Base-by-base conservation (phyloP, 306 rosid genomes). In the Vigna hirtella region DNA sequence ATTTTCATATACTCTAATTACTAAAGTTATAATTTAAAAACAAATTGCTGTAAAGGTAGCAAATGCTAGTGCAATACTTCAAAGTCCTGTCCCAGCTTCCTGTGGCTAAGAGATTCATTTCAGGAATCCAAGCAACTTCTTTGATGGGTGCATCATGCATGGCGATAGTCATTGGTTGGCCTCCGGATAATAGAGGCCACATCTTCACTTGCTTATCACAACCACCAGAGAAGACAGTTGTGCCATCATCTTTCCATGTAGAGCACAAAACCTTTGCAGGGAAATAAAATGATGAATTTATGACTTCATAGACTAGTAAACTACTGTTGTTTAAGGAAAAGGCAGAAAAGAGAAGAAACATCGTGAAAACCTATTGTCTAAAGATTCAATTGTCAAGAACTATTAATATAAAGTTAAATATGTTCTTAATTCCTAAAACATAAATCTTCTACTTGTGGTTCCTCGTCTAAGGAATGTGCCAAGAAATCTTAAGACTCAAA, bases 201-300 rank as follows among this genome's bases (percentile, higher is more conserved):
- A 95, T 95, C 79, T 95, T 95, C 11, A 86, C 98, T 83, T 92
- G 98, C 87, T 95, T 95, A 66, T 95, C 98, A 24, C 98, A 95
- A 24, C 98, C 98, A 53, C 97, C 98, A 45, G 98, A 92, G 83
- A 92, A 95, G 65, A 91, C 98, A 34, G 98, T 89, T 0, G 93
- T 89, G 66, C 98, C 98, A 75, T 95, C 98, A 30, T 95, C 98
- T 84, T 95, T 95, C 98, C 98, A 89, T 14, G 97, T 24, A 3
- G 97, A 91, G 78, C 97, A 95, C 81, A 95, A 83, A 77, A 91
- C 98, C 98, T 95, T 64, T 4, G 26, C 77, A 66, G 63, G 24
- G 32, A 48, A 48, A 74, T 45, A 56, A 0, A 34, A 50, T 58
- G 51, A 66, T 9, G 45, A 66, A 66, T 20, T 3, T n/a, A 42